Base-by-base conservation (phyloP, 2,329 filamentous ascomycete species). In the Balansia obtecta region DNA sequence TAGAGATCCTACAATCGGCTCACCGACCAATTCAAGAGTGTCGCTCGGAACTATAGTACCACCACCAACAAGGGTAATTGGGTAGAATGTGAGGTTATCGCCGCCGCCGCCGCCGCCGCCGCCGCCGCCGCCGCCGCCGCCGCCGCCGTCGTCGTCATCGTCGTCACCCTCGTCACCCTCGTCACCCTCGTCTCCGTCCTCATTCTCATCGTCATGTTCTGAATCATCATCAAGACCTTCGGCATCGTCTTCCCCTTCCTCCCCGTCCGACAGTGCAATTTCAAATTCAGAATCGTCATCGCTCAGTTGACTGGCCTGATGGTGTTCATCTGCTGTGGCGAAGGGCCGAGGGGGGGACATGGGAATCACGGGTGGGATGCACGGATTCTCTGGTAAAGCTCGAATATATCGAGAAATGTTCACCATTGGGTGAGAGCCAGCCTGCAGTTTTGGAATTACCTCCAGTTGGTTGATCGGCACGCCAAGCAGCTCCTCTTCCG, bases 401-500 rank as follows among this genome's bases (percentile, higher is more conserved):
- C 48, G 50, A 37, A 66, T 51, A 18, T 57, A 55, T 18, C 51
- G 55, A 39, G 54, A 55, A 16, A 66, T 48, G 40, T 65, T 62
- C 11, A 62, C 56, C 54, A 63, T 57, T 12, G 52, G 52, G 8
- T 46, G 45, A 22, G 46, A 43, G 13, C 41, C 39, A 10, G 37
- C 46, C 44, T 53, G 43, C 5, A 54, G 50, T 20, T 57, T 27
- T 15, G 54, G 51, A n/a, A 61, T 38, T 38, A 54, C 39, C 27
- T 58, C 56, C n/a, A 60, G 46, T 37, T 54, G 50, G 30, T 37
- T 52, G 12, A 55, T 40, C 6, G 58, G 50, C 9, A 61, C 44
- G n/a, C 67, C 67, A 37, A 68, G 55, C 16, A 69, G 55, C 33
- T 68, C 62, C 48, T 64, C 60, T n/a, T 60, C 52, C 18, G 60